Evolutionary conservation across 768 basidiomycete species (phyloP), one percentile per base, ranked within the genome.

Genomic region (Termitomyces sp.): DNA sequence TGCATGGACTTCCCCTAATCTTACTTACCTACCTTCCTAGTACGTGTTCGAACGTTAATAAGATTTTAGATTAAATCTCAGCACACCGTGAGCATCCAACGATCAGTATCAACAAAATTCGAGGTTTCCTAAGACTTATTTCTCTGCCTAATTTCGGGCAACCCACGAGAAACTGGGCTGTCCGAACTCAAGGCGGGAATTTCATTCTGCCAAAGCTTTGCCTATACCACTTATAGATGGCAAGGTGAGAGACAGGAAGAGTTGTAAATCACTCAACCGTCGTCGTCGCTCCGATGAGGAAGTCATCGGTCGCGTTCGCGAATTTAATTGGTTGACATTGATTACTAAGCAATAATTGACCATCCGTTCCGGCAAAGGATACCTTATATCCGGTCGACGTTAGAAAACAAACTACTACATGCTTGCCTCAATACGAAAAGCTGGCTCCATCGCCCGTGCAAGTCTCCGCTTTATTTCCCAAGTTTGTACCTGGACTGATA

Each of bases 141-240:
- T 78, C 87, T 87, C 83, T 74, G 72, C 87, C 82, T 76, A 92
- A 92, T 91, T 92, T 87, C 88, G 83, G 77, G 77, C 75, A 73
- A 75, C 82, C 82, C 84, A 84, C 73, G 59, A 67, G 53, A 60
- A 66, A 60, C 69, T 75, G 73, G 78, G 78, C 69, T 68, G 74
- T 68, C 78, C 87, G 85, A 90, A 90, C 89, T 90, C 89, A 90
- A 88, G 81, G 87, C 73, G 79, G 87, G 86, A 72, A 73, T 61
- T 55, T 81, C 67, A 36, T 56, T 89, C 80, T 92, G 61, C 81
- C 87, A 89, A 84, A 85, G 80, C 68, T 74, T 65, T 64, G 59
- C 77, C 80, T 76, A 47, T 61, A 68, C 68, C 72, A 64, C 63
- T 58, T 53, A 60, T 62, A 63, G 68, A 65, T 61, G 65, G 66